Percentiles rank a stretch among this genome's conserved stretches.
Evolutionary conservation across 805 yeast genomes (phyloP).

Genomic region (Ogataea populi-albae): DNA sequence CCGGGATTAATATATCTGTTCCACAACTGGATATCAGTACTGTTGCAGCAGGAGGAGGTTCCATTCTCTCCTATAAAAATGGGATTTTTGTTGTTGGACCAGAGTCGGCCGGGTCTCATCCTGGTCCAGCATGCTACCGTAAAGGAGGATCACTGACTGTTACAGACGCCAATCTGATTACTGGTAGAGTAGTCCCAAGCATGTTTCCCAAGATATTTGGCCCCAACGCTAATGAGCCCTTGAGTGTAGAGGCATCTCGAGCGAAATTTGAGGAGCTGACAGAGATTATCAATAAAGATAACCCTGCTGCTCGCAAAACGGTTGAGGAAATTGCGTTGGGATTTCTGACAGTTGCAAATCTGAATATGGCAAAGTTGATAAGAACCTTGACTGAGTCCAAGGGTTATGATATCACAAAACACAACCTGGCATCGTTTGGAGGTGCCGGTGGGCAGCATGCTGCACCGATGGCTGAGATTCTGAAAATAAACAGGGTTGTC

Average conservation of each 20-base stretch:
- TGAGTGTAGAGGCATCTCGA: slow-evolving; percentile 53
- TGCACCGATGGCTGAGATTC: slow-evolving; percentile 60
- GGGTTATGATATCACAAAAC: slow-evolving; percentile 61
- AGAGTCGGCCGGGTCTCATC: slow-evolving; percentile 78
- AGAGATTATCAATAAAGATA: slow-evolving; percentile 43
- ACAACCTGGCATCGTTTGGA: slow-evolving; percentile 72
- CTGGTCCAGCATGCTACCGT: slow-evolving; percentile 81
- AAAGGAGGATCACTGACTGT: slow-evolving; percentile 78
- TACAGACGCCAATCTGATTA: slow-evolving; percentile 73
- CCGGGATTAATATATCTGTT: slow-evolving; percentile 33
- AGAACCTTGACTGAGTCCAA: slow-evolving; percentile 75
- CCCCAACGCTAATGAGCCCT: slow-evolving; percentile 63
- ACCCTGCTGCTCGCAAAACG: slow-evolving; percentile 36
- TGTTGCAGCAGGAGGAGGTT: slow-evolving; percentile 47
- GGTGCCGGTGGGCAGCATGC: slow-evolving; percentile 92
- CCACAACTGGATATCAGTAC: slow-evolving; percentile 33
- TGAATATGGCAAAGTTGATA: slow-evolving; percentile 79
- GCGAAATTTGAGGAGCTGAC: slow-evolving; percentile 52
- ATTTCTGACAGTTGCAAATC: slow-evolving; percentile 74
- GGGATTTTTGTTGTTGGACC: slow-evolving; percentile 78
- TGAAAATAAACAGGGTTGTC: slow-evolving; percentile 61
- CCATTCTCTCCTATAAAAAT: slow-evolving; percentile 58
- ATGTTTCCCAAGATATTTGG: slow-evolving; percentile 81
- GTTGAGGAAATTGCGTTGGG: slow-evolving; percentile 72
- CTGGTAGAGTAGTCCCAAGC: slow-evolving; percentile 67